Conservation (phyloP, 768 basidiomycete genomes). For the Hygrocybe punicea region DNA sequence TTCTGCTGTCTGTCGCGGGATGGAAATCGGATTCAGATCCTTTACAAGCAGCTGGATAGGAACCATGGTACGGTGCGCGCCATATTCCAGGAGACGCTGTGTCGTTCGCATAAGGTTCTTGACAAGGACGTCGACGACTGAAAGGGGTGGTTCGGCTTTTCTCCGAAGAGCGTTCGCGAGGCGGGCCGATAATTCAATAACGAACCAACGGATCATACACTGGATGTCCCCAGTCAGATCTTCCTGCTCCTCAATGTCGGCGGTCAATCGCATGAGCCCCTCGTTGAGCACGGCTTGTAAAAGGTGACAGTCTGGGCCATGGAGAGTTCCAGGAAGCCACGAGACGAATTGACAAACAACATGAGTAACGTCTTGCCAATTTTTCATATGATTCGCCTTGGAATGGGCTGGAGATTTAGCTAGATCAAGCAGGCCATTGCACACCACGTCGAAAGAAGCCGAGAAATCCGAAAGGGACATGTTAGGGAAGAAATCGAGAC, state of each 20-base stretch:
- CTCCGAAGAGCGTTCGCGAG: slow-evolving; percentile 29
- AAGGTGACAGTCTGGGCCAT: slow-evolving; percentile 29
- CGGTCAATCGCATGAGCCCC: slow-evolving; percentile 37
- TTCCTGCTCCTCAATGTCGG: slow-evolving; percentile 38
- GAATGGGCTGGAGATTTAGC: slow-evolving; percentile 38
- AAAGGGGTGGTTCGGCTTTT: not conserved
- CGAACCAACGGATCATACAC: slow-evolving; percentile 50
- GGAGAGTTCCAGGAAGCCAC: slow-evolving; percentile 38
- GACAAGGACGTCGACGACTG: slow-evolving; percentile 19
- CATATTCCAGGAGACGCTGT: slow-evolving; percentile 50
- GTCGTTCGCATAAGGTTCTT: slow-evolving; percentile 42
- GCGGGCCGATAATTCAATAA: slow-evolving; percentile 54
- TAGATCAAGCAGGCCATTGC: slow-evolving; percentile 41
- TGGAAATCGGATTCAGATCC: slow-evolving; percentile 34
- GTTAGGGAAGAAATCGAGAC: slow-evolving; percentile 43
- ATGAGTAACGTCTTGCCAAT: slow-evolving; percentile 42
- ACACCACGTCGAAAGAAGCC: slow-evolving; percentile 43
- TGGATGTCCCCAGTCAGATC: slow-evolving; percentile 42
- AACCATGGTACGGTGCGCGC: slow-evolving; percentile 46
- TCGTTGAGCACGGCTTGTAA: slow-evolving; percentile 36
- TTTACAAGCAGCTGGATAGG: slow-evolving; percentile 34
- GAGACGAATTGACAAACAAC: slow-evolving; percentile 46
- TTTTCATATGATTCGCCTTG: slow-evolving; percentile 24
- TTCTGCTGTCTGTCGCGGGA: slow-evolving; percentile 50
- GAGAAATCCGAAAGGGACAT: slow-evolving; percentile 46